Percentiles rank a stretch among this genome's conserved stretches.
Conservation (phyloP, 148 eudicot species). For the Bassia scoparia region DNA sequence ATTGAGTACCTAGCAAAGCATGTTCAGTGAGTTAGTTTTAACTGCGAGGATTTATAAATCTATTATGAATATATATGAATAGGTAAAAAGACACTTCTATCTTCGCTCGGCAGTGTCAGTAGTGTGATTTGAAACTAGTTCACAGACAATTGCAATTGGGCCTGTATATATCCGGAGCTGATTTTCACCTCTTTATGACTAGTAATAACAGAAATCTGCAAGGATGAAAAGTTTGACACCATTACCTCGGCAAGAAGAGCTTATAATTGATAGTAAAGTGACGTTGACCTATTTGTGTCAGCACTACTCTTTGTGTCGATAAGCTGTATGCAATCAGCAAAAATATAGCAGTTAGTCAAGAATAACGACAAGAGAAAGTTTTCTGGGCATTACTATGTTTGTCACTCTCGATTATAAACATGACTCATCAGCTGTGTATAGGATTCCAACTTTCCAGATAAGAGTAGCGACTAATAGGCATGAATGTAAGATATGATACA, state of each 20-base stretch:
- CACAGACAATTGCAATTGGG: not conserved
- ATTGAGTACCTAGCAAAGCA: not conserved
- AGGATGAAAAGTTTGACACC: slow-evolving; percentile 78
- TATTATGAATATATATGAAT: no score
- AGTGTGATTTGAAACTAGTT: not conserved
- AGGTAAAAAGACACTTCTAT: no score
- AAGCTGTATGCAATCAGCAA: slow-evolving; percentile 35
- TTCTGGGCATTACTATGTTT: no score
- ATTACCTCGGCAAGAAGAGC: slow-evolving; percentile 55
- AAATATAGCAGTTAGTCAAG: not conserved
- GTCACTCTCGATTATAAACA: no score
- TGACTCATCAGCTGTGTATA: no score
- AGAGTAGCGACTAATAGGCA: no score
- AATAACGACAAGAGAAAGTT: no score
- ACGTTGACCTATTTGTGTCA: slow-evolving; percentile 49
- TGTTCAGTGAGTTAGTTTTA: not conserved
- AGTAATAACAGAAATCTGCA: slow-evolving; percentile 88
- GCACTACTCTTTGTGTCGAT: slow-evolving; percentile 52
- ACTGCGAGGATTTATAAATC: no score
- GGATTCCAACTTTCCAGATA: no score
- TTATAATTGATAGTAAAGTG: slow-evolving; percentile 51
- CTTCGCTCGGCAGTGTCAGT: no score
- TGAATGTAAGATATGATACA: no score
- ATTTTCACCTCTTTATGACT: slow-evolving; percentile 78
- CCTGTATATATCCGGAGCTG: not conserved